Evolutionary conservation across 768 basidiomycete genomes (phyloP), one percentile per base, ranked within the genome.

Genomic region (Boletus rex-veris): DNA sequence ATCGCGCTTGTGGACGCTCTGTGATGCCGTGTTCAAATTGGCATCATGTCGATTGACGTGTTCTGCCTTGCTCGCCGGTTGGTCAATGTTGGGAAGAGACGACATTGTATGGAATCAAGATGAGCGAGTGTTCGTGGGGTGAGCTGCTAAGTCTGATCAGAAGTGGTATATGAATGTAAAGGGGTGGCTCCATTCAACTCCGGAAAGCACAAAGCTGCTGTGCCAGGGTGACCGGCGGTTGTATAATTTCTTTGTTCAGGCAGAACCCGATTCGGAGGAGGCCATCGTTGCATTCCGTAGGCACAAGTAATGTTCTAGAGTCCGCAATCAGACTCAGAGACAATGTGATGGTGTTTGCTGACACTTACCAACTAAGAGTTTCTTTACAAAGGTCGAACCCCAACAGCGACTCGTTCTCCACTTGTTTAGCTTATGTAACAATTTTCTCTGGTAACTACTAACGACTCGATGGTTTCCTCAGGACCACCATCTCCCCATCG

Each of bases 191-290:
- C 33, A 30, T 24, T 19, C 45, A 38, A 38, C 14, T 36, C 28
- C 28, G 7, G 33, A 43, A 55, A 42, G 57, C 48, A 65, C 55
- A 64, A 64, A 57, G 63, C 44, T 14, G 37, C 44, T 14, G 37
- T 53, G 51, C 35, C 33, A 37, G 35, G 43, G 45, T 43, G 50
- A 26, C 38, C 38, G 30, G 43, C 12, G 12, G 33, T 9, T 48
- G 47, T 14, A 26, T 16, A 7, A 7, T 40, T 51, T 46, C 58
- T 53, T 61, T 63, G 62, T 63, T 43, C 45, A 10, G 11, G 24
- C 30, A 36, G 21, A 28, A n/a, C 39, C 45, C 18, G 11, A 58
- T 58, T 38, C 18, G 31, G 37, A 18, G 35, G 31, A 33, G 24
- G 26, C 19, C 21, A 31, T 28, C 16, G 6, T 24, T 24, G 21